Conservation (phyloP, 2,329 filamentous ascomycete genomes). For the Sporothrix brunneoviolacea region DNA sequence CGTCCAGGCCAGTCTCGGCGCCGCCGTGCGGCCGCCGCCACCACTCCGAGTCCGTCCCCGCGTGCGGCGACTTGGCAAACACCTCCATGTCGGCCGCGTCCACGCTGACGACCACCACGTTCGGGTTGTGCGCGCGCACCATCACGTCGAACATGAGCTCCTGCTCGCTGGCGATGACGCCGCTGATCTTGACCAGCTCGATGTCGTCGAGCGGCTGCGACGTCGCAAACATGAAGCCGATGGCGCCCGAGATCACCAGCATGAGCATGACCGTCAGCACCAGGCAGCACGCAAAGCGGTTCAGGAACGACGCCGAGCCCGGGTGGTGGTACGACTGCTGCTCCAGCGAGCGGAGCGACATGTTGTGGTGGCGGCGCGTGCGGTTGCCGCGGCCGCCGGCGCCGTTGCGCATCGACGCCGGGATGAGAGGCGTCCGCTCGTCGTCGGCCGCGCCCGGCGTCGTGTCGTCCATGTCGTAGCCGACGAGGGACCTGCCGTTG, state of each 20-base stretch:
- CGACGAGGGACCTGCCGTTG: conserved; percentile 44
- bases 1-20: conserved; percentile 26
- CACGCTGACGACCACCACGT: conserved; percentile 81
- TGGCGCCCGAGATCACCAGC: conserved; percentile 74
- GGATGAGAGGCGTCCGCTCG: conserved; percentile 77
- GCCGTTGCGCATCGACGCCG: conserved; percentile 51
- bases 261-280: conserved; percentile 76
- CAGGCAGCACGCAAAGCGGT: conserved; percentile 77
- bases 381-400: conserved; percentile 48
- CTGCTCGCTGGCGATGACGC: conserved; percentile 88
- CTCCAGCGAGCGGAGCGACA: conserved; percentile 64
- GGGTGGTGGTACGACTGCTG: conserved; percentile 56
- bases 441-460: conserved; percentile 66
- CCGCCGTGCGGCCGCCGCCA: conserved; percentile 37
- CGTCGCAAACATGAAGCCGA: conserved; percentile 84
- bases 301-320: conserved; percentile 56
- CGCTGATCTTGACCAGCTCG: conserved; percentile 71
- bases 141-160: conserved; percentile 91
- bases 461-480: conserved; percentile 73
- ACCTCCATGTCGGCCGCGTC: conserved; percentile 84
- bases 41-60: conserved; percentile 62
- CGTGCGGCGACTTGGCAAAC: conserved; percentile 88
- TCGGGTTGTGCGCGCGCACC: conserved; percentile 85
- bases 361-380: conserved; percentile 45
- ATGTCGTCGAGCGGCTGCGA: conserved; percentile 81